These are phyloP conservation scores for Cystobasidium pallidum DNA, from an alignment of 1,284 basidiomycete genomes.

Conservation along the genomic window DNA sequence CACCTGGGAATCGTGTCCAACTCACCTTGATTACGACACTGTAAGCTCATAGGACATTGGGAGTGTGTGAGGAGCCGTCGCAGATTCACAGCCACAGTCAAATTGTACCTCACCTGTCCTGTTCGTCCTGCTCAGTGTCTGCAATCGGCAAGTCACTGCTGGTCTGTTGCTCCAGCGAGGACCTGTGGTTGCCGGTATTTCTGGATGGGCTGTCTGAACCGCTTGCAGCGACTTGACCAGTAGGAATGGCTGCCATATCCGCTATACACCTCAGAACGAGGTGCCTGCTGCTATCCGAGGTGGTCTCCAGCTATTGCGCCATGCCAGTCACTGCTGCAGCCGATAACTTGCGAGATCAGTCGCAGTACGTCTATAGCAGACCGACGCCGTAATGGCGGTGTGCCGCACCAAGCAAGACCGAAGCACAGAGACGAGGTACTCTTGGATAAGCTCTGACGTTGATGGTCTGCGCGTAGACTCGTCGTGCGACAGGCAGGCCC, in stretches of 20 bases:
- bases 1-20: background rate
- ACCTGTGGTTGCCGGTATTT: background rate
- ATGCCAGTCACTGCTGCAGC: background rate
- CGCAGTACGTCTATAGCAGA: too few relatives aligned
- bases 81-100: too few relatives aligned
- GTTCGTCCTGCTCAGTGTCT: constrained; percentile 18
- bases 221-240: constrained; percentile 12
- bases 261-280: background rate
- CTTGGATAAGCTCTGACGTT: background rate
- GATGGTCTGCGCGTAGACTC: background rate
- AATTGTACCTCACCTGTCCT: constrained; percentile 17
- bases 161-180: background rate
- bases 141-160: background rate
- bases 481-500: background rate
- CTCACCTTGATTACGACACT: constrained; percentile 47
- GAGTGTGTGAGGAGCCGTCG: too few relatives aligned
- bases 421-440: background rate
- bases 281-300: background rate
- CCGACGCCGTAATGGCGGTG: too few relatives aligned
- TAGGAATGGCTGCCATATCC: constrained; percentile 5
- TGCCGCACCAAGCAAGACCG: background rate
- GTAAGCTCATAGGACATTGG: too few relatives aligned
- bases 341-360: too few relatives aligned
- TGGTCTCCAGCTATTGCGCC: background rate
- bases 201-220: background rate